phyloP scores from a whole-genome alignment of 108 stramenopile species.

The Aurantiochytrium sp. region DNA sequence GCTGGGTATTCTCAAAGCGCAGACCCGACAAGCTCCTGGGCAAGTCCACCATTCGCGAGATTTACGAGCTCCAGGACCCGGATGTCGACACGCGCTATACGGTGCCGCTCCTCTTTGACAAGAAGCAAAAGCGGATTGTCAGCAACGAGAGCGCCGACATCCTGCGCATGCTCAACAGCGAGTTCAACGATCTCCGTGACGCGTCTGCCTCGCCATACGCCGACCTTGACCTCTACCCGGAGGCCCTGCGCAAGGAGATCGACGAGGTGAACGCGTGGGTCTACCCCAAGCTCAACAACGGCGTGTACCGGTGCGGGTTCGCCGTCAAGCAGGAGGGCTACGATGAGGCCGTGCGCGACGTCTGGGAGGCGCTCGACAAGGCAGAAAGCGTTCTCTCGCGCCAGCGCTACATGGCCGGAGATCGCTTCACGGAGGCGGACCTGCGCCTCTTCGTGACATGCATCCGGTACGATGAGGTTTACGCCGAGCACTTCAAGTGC shows the following conservation, averaged over 20 bases:
- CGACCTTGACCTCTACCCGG: constrained; percentile 79
- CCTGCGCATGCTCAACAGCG: constrained; percentile 83
- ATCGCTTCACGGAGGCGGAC: constrained; percentile 83
- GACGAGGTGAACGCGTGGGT: constrained; percentile 80
- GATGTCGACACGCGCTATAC: neutral
- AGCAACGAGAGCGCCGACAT: constrained; percentile 90
- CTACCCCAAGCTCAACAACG: constrained; percentile 86
- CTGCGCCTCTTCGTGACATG: constrained; percentile 88
- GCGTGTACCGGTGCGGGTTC: constrained; percentile 92
- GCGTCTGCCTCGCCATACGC: constrained; percentile 57
- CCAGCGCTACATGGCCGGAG: constrained; percentile 71
- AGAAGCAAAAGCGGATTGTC: constrained; percentile 81
- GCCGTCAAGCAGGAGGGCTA: constrained; percentile 80
- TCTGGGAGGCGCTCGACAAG: constrained; percentile 78
- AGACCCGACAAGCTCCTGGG: constrained; percentile 41
- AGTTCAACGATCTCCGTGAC: constrained; percentile 57
- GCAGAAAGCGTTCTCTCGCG: constrained; percentile 69
- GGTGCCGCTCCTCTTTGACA: constrained; percentile 75
- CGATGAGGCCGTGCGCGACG: constrained; percentile 75
- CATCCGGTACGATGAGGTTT: constrained; percentile 86
- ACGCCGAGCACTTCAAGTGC: constrained; percentile 76
- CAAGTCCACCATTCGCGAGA: constrained; percentile 63
- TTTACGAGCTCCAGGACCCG: constrained; percentile 72
- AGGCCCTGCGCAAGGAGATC: constrained; percentile 63
- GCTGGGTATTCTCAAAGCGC: constrained; percentile 77